These are phyloP conservation scores for Aspergillus quadrilineatus DNA, from an alignment of 2,329 filamentous ascomycete genomes.

Conservation along the genomic window DNA sequence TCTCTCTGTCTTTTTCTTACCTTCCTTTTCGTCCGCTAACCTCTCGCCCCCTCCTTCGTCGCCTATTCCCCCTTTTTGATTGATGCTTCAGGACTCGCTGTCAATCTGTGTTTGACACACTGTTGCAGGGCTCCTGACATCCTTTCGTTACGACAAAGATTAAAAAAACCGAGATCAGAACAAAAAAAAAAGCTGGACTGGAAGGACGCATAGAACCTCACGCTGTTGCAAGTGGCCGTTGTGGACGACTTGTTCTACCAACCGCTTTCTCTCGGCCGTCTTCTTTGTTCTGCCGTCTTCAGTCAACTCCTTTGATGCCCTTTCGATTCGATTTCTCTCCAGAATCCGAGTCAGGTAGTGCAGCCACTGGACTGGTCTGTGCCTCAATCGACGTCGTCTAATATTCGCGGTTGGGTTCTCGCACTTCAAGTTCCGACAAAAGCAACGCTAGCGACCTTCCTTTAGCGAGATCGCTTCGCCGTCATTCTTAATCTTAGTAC, in stretches of 20 bases:
- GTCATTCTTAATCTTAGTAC: conserved; percentile 20
- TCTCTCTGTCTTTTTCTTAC: conserved; percentile 16
- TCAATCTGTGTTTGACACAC: conserved; percentile 48
- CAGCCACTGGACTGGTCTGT: conserved; percentile 50
- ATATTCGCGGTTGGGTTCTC: conserved; percentile 30
- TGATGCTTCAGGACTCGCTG: conserved; percentile 31
- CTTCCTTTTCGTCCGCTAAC: conserved; percentile 3
- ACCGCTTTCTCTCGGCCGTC: conserved; percentile 14
- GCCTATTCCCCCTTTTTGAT: conserved; percentile 23
- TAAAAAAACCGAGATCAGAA: neutral
- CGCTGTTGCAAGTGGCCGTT: conserved; percentile 18
- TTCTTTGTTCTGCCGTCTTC: conserved; percentile 13
- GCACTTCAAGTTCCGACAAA: conserved; percentile 18
- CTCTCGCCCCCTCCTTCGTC: conserved; percentile 18
- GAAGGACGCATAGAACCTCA: conserved; percentile 17
- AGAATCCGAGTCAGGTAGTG: conserved; percentile 36
- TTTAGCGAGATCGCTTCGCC: conserved; percentile 24
- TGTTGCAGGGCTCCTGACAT: conserved; percentile 39
- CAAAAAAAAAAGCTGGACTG: conserved; percentile 5
- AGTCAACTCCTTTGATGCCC: conserved; percentile 23
- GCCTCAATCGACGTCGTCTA: conserved; percentile 35
- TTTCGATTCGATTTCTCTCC: conserved; percentile 26
- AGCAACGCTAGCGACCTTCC: conserved; percentile 13
- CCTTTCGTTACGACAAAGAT: conserved; percentile 32
- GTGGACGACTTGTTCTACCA: conserved; percentile 9